Evolutionary conservation across 345 rosid species (phyloP), one percentile per base, ranked within the genome.

Genomic region (Aethionema arabicum): DNA sequence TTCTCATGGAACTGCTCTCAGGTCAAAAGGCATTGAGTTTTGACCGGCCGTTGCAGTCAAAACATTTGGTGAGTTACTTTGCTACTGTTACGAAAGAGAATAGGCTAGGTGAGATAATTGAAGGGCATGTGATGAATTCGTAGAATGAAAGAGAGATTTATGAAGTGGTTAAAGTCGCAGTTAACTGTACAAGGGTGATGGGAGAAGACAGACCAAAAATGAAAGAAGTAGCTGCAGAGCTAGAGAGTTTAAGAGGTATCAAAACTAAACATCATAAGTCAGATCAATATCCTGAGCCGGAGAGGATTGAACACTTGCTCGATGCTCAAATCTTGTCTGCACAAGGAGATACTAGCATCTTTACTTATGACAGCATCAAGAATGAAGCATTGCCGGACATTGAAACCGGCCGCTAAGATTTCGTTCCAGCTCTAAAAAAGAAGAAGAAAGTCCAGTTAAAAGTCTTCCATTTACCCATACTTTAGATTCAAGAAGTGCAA

Each of bases 191-290:
- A 33, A 64, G 45, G 8, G 0, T 68, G n/a, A 52, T 3, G 21
- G 75, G 80, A 16, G 76, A 76, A 13, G 69, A 73, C 29, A 64
- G 72, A 30, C 80, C 82, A 11, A 32, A 11, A 31, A 80, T 73
- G 77, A 73, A 69, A 30, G 77, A 74, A 74, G 77, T 76, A 6
- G 73, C 75, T n/a, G 55, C 50, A 59, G 76, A 67, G 36, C 32
- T 79, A 4, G 74, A 76, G 33, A 59, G 67, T 7, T 16, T 72
- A 32, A 46, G 46, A 37, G 35, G 21, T 50, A 65, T 27, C 32
- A 9, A 21, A 43, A 10, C 4, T 0, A 72, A 56, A 32, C 73
- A 46, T 29, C 21, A 32, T 0, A 39, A 63, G 65, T 32, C 44
- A 0, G 51, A 42, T 37, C 32, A 27, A 11, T 21, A 45, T 11